These are phyloP conservation scores for Gynandropsis gynandra DNA, from an alignment of 345 rosid species.

Conservation along the genomic window DNA sequence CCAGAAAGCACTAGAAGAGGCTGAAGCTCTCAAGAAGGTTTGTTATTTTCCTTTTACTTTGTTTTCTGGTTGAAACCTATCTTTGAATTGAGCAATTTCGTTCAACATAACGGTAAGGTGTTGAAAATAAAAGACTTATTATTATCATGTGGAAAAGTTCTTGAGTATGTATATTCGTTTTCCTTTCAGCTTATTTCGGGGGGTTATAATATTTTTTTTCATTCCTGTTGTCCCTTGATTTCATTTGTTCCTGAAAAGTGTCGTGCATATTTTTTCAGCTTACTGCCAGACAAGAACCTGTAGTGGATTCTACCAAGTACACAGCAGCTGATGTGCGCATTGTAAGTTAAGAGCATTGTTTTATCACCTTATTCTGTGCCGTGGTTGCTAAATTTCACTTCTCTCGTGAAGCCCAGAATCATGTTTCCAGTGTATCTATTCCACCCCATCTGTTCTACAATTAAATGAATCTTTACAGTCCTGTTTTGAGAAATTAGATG, in stretches of 20 bases:
- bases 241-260: conserved; percentile 11
- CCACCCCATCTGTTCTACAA: neutral
- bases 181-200: conserved; percentile 2
- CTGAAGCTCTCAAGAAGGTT: conserved; percentile 99
- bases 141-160: conserved; percentile 1
- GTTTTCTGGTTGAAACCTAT: conserved; percentile 9
- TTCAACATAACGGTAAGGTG: neutral
- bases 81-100: neutral
- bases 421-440: neutral
- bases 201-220: neutral
- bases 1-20: conserved; percentile 96
- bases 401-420: conserved; percentile 8
- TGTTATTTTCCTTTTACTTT: neutral
- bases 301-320: conserved; percentile 69
- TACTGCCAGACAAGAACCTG: conserved; percentile 70
- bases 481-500: neutral
- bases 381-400: neutral
- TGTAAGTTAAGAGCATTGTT: conserved; percentile 44
- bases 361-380: conserved; percentile 8
- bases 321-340: conserved; percentile 96
- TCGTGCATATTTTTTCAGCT: conserved; percentile 42
- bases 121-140: neutral
- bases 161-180: conserved; percentile 10
- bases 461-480: neutral
- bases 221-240: neutral